Evolutionary conservation across 768 basidiomycete genomes (phyloP), one percentile per base, ranked within the genome.

Genomic region (Psilocybe tampanensis): DNA sequence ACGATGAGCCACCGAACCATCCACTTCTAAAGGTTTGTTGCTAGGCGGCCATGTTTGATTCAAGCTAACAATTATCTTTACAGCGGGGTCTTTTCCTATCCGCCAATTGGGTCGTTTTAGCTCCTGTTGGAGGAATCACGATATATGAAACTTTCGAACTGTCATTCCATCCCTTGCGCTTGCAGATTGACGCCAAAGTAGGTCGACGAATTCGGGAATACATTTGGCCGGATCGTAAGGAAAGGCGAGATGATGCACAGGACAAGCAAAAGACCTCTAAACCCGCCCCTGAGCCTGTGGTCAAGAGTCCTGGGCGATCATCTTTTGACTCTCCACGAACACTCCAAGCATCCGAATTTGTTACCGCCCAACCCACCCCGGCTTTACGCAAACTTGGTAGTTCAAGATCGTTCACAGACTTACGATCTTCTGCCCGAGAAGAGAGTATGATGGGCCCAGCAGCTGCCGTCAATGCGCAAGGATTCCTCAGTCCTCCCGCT

Each of bases 81-180:
- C 60, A 92, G 89, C 78, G 80, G 56, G 85, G 88, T 15, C 70
- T 93, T 21, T 95, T 96, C 70, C 77, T 88, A 18, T 75, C 86
- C 1, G 88, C 88, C 2, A 83, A 86, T 54, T 96, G 94, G 95
- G 85, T 80, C 3, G 82, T 91, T 22, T 76, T 94, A n/a, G 84
- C 94, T 1, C 92, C 94, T 15, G 94, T 98, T 21, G 95, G 94
- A 18, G 95, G 95, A 12, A 97, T 98, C 61, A 84, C 88, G 1
- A 92, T 97, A 60, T 89, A 94, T 69, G 88, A 94, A 68, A 78
- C 81, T 24, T 92, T 97, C 63, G 85, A 90, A 60, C 74, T 96
- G 33, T 82, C 85, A 23, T 76, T 97, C 41, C 94, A 95, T 69
- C 95, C 95, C 0, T 80, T 98, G 63, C 85, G 89, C 26, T 79